A percentile compares a stretch with the other conserved stretches of the same genome.
These are phyloP conservation scores for Leccinum griseonigrum DNA, from an alignment of 1,284 basidiomycete species.

Conservation along the genomic window DNA sequence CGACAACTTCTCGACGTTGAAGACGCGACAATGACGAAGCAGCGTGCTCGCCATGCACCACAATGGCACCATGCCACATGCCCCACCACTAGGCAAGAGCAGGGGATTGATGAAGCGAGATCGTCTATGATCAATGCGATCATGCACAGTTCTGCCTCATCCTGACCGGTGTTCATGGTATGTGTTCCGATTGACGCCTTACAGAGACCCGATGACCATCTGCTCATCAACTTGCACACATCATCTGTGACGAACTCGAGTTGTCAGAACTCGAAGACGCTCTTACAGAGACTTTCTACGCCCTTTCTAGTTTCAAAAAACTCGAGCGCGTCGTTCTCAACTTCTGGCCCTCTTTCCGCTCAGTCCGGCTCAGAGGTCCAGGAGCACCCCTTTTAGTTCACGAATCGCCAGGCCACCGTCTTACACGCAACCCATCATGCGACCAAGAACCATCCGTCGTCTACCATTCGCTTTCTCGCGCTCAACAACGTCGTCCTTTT, in stretches of 20 bases:
- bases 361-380: conserved; percentile 22
- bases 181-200: neutral
- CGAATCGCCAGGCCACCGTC: conserved; percentile 26
- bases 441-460: conserved; percentile 14
- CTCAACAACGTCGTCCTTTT: conserved; percentile 29
- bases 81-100: neutral
- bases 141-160: conserved; percentile 22
- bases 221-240: conserved; percentile 7
- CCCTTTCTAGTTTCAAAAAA: conserved; percentile 18
- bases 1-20: no score
- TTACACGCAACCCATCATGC: conserved; percentile 25
- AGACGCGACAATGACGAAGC: neutral
- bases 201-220: neutral
- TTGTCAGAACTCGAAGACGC: conserved; percentile 32
- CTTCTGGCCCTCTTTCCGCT: conserved; percentile 32
- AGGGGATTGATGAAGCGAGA: conserved; percentile 8
- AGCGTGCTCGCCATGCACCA: neutral
- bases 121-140: conserved; percentile 31
- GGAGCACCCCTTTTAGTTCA: conserved; percentile 32
- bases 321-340: conserved; percentile 24
- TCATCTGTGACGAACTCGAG: conserved; percentile 25
- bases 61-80: neutral
- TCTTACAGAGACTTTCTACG: conserved; percentile 27
- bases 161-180: conserved; percentile 16
- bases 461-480: conserved; percentile 22